Evolutionary conservation across 805 yeast genomes (phyloP), one percentile per base, ranked within the genome.

Genomic region (Myxozyma udenii): DNA sequence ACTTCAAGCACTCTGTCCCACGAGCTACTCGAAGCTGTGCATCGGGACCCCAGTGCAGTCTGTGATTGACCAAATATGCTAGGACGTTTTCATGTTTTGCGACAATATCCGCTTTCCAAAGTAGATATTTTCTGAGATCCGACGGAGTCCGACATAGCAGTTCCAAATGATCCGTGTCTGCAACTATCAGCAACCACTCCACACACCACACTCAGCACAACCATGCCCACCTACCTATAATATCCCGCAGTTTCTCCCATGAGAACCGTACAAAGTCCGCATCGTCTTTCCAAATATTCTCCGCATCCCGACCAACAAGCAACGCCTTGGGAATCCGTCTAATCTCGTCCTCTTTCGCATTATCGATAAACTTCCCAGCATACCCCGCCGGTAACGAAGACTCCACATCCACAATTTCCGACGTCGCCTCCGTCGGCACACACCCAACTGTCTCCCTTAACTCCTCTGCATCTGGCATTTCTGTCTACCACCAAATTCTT

Each of bases 11-110:
- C 33, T 25, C 39, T 3, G 19, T 25, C 21, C 61, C 46, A 14
- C 23, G 21, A 3, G 60, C 44, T 4, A 11, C 39, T 4, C 45
- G 43, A 5, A 44, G 41, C 28, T 24, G 19, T 24, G n/a, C 41
- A 16, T 52, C 56, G n/a, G 58, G 62, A 2, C 52, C 58, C 71
- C 71, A 67, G 9, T 48, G 44, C 26, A 67, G 54, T 18, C 65
- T 54, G 30, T 63, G 58, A 2, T 23, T 16, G 7, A 61, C 46
- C 19, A 67, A 42, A 37, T 37, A 68, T 25, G 62, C 44, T 11
- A 64, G 61, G 2, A 64, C 63, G 9, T 57, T 56, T 24, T 68
- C 68, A 38, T 62, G 53, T 9, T 43, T 25, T n/a, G 12, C 42
- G 12, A 41, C 36, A 24, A 55, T 53, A 14, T 41, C 36, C 28